Evolutionary conservation across 441 rosid genomes (phyloP), one percentile per base, ranked within the genome.

Genomic region (Manihot esculenta): DNA sequence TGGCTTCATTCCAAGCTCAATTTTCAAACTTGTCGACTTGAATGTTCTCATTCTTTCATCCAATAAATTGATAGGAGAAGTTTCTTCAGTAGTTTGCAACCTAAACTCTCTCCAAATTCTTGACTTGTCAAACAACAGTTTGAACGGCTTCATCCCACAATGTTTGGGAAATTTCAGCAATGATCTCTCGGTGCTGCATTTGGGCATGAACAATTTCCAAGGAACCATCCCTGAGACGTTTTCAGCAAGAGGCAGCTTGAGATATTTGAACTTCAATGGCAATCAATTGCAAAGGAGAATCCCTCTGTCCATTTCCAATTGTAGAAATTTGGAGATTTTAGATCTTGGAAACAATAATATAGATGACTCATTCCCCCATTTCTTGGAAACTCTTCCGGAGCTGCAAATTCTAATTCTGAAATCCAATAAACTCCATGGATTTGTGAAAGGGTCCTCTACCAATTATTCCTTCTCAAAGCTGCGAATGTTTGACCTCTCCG

Each of bases 21-120:
- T 58, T 9, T 62, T 18, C 49, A 21, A 56, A 26, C 57, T 61
- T 7, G n/a, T 5, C 20, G 23, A 67, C 27, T 73, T 80, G 27
- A 15, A 0, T 2, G 11, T 0, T 54, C 70, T 77, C 10, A 4
- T n/a, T 9, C 69, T 82, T 55, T 63, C 68, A 56, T 70, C 74
- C 26, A 62, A 81, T 11, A 70, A 48, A 11, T 27, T 30, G 2
- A 30, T 30, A 30, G 35, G 35, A 30, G 21, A 70, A 12, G 63
- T 81, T 18, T 49, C 78, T 50, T 64, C 58, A 44, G 35, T 11
- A 3, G 63, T 83, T 18, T 81, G 83, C 65, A 33, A 76, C 6
- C 51, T 64, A 27, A 69, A 59, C 0, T 73, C 45, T 7, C 54
- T 80, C 0, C 26, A 47, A 10, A 64, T 71, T 58, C 64, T 80